Evolutionary conservation across 192 early-diverging fungal genomes (phyloP), one percentile per base, ranked within the genome.

Genomic region (Chytriomyces sp.): DNA sequence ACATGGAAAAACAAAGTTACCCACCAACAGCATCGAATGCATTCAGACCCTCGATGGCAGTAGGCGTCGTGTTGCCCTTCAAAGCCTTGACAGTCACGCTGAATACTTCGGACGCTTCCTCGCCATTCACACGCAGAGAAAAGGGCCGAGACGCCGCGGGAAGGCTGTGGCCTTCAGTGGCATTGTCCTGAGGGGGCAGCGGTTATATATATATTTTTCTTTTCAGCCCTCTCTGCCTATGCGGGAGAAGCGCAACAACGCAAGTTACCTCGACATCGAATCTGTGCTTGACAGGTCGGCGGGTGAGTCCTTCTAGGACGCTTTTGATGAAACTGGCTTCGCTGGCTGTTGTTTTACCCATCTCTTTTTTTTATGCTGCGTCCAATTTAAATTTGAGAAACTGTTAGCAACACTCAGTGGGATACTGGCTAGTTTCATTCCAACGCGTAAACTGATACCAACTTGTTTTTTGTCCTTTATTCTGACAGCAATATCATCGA

Each of bases 101-200:
- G 44, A 73, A 73, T 18, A 60, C 62, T 23, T 7, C 60, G 7
- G 50, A 16, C 11, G 4, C 63, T n/a, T 43, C 59, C 8, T 73
- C 71, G 44, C 20, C 45, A 43, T n/a, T 46, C 16, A 35, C 11
- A 7, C 18, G 45, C 24, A 73, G 71, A 23, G 71, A 53, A 61
- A 73, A 73, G 13, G 71, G 71, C 16, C 71, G 71, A 20, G 59
- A 61, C 16, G 71, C 71, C 28, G 71, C 71, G 13, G 71, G 71
- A 0, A 73, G 71, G 8, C 13, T 6, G 16, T 35, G 35, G 35
- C 35, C 35, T 35, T 35, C 35, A 4, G 35, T 3, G 35, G 35
- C 35, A 35, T 35, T 35, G 35, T 35, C 35, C 35, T 35, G 2
- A 0, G 4, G 35, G 35, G 35, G 35, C 2, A 4, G 35, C 35